phyloP scores from a whole-genome alignment of 2,329 filamentous ascomycete species.

The Reticulascus tulasneorum region DNA sequence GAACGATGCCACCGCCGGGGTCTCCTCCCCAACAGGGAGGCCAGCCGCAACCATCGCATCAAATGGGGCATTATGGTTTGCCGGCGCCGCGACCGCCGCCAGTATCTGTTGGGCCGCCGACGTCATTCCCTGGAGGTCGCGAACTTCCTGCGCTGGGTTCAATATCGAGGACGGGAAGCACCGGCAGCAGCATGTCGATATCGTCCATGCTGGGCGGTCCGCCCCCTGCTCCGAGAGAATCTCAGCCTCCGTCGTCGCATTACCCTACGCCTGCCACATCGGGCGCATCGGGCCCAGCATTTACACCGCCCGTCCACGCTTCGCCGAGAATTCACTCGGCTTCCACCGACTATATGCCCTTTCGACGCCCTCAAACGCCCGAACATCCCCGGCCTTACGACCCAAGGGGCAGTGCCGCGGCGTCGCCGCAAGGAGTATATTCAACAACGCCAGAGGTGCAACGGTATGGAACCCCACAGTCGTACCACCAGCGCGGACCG shows the following conservation, averaged over 20 bases:
- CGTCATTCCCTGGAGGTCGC: constrained; percentile 44
- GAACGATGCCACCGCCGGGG: constrained; percentile 42
- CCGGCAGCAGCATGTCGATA: constrained; percentile 57
- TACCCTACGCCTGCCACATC: constrained; percentile 34
- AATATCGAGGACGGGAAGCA: constrained; percentile 42
- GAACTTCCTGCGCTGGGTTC: constrained; percentile 49
- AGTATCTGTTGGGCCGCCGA: constrained; percentile 37
- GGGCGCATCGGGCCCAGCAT: constrained; percentile 40
- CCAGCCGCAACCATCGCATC: constrained; percentile 24
- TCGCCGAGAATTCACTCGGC: constrained; percentile 53
- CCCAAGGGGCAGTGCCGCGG: constrained; percentile 38
- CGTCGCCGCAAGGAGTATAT: constrained; percentile 47
- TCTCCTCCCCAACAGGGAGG: constrained; percentile 38
- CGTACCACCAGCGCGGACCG: constrained; percentile 47
- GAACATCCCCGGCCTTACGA: constrained; percentile 59
- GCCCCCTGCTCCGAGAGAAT: constrained; percentile 37
- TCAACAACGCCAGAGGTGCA: constrained; percentile 55
- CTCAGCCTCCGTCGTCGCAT: constrained; percentile 33
- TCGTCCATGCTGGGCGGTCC: constrained; percentile 56
- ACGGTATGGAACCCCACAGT: constrained; percentile 57
- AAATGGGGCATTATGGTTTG: constrained; percentile 37
- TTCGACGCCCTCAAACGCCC: constrained; percentile 68
- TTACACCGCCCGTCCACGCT: constrained; percentile 46
- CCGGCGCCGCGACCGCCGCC: constrained; percentile 43
- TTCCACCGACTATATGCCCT: constrained; percentile 56